phyloP scores from a whole-genome alignment of 768 basidiomycete species.

The Naematelia encephala region DNA sequence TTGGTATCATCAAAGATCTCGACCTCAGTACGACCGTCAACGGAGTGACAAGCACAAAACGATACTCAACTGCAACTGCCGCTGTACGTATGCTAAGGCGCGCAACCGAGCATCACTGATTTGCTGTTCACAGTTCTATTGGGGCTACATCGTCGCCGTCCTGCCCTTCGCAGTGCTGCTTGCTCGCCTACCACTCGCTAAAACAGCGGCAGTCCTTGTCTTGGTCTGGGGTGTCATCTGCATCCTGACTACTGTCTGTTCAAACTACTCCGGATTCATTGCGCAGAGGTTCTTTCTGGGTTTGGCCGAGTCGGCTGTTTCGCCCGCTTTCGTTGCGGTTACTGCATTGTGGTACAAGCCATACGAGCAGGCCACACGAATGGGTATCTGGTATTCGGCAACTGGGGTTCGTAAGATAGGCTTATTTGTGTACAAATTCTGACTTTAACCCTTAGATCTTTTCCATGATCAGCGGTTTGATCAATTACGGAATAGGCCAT shows the following conservation, averaged over 20 bases:
- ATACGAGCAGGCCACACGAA: slow-evolving; percentile 45
- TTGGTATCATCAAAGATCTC: slow-evolving; percentile 48
- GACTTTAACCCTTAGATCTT: slow-evolving; percentile 39
- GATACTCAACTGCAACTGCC: slow-evolving; percentile 48
- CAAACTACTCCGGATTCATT: slow-evolving; percentile 36
- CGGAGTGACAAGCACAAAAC: slow-evolving; percentile 37
- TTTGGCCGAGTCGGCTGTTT: slow-evolving; percentile 45
- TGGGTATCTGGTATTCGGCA: slow-evolving; percentile 51
- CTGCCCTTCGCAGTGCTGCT: slow-evolving; percentile 45
- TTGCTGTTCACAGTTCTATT: slow-evolving; percentile 41
- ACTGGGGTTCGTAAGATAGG: slow-evolving; percentile 34
- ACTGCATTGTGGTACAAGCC: slow-evolving; percentile 52
- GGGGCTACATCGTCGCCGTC: slow-evolving; percentile 46
- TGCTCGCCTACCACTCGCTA: slow-evolving; percentile 26
- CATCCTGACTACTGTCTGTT: slow-evolving; percentile 36
- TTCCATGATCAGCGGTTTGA: slow-evolving; percentile 49
- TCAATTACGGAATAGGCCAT: slow-evolving; percentile 51
- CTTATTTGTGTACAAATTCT: not conserved
- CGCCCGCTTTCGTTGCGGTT: slow-evolving; percentile 51
- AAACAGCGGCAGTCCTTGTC: slow-evolving; percentile 19
- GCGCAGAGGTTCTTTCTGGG: slow-evolving; percentile 49
- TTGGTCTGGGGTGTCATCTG: slow-evolving; percentile 41
- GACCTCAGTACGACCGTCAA: slow-evolving; percentile 31
- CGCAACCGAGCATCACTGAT: no score
- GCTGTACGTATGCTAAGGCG: slow-evolving; percentile 23